Evolutionary conservation across 139 green algal species (phyloP).

Genomic region (Closterium sp.): DNA sequence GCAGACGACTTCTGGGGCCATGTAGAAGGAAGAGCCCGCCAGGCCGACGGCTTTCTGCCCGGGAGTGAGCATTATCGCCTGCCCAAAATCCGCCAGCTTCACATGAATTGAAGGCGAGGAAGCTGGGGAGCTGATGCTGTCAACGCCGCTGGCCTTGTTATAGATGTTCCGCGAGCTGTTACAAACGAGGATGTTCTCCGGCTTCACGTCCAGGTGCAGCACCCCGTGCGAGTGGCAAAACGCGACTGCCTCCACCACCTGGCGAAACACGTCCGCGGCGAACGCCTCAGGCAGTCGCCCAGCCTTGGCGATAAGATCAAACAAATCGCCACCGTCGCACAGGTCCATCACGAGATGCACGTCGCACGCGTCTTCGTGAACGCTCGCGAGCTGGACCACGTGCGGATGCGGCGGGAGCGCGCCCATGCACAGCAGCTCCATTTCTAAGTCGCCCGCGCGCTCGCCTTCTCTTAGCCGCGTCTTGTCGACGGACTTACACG

Average conservation of each 20-base stretch:
- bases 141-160: not conserved
- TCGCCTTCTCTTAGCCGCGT: conserved; percentile 72
- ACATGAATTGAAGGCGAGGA: not conserved
- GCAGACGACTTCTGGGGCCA: conserved; percentile 34
- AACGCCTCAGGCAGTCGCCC: conserved; percentile 81
- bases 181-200: conserved; percentile 8
- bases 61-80: conserved; percentile 30
- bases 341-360: conserved; percentile 77
- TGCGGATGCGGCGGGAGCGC: conserved; percentile 73
- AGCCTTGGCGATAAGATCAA: conserved; percentile 79
- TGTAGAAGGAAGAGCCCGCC: conserved; percentile 15
- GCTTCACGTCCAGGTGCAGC: conserved; percentile 7
- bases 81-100: conserved; percentile 28
- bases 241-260: not conserved
- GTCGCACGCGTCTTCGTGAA: conserved; percentile 44
- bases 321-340: conserved; percentile 88
- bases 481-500: conserved; percentile 87
- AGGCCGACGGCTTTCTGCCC: conserved; percentile 58
- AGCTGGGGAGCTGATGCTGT: too few species aligned
- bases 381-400: conserved; percentile 57
- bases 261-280: conserved; percentile 69
- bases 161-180: not conserved
- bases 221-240: conserved; percentile 12
- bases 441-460: conserved; percentile 82
- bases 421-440: conserved; percentile 88